Percentiles rank a stretch among this genome's conserved stretches.
These are phyloP conservation scores for Xylariales sp. DNA, from an alignment of 2,329 filamentous ascomycete species.

Conservation along the genomic window DNA sequence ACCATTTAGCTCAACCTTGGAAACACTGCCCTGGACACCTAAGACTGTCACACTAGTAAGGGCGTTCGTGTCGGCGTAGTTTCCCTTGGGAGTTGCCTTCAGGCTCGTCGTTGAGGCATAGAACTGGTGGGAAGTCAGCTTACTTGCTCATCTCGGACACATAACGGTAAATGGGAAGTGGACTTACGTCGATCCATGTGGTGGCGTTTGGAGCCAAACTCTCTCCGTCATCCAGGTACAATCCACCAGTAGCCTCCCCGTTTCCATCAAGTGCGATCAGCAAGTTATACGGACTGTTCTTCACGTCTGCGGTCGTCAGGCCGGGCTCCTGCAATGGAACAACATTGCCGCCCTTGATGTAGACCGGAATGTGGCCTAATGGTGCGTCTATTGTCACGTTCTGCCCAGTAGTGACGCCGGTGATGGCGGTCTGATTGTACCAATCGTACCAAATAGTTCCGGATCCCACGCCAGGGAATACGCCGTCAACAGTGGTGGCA, in stretches of 20 bases:
- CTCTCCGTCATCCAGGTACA: conserved; percentile 75
- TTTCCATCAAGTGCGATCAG: conserved; percentile 54
- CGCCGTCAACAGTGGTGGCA: conserved; percentile 56
- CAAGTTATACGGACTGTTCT: conserved; percentile 62
- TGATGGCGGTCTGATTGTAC: conserved; percentile 61
- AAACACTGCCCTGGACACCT: conserved; percentile 41
- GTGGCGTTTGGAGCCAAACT: conserved; percentile 53
- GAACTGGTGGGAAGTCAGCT: conserved; percentile 29
- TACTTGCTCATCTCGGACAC: conserved; percentile 7
- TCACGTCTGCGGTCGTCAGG: conserved; percentile 59
- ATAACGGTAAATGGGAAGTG: neutral
- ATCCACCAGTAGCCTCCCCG: conserved; percentile 52
- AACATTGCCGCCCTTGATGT: conserved; percentile 62
- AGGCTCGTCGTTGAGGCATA: conserved; percentile 38
- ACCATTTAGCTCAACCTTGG: conserved; percentile 49
- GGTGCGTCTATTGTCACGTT: conserved; percentile 37
- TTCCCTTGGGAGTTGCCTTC: conserved; percentile 42
- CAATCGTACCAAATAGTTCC: conserved; percentile 72
- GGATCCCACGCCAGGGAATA: conserved; percentile 62
- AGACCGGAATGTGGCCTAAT: conserved; percentile 68
- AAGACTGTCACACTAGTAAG: conserved; percentile 60
- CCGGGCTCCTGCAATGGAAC: conserved; percentile 64
- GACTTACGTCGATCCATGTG: conserved; percentile 45
- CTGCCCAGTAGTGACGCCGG: conserved; percentile 26
- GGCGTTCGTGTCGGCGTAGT: conserved; percentile 50